Evolutionary conservation across 2,329 filamentous ascomycete genomes (phyloP).

Genomic region (Aschersonia sp.): DNA sequence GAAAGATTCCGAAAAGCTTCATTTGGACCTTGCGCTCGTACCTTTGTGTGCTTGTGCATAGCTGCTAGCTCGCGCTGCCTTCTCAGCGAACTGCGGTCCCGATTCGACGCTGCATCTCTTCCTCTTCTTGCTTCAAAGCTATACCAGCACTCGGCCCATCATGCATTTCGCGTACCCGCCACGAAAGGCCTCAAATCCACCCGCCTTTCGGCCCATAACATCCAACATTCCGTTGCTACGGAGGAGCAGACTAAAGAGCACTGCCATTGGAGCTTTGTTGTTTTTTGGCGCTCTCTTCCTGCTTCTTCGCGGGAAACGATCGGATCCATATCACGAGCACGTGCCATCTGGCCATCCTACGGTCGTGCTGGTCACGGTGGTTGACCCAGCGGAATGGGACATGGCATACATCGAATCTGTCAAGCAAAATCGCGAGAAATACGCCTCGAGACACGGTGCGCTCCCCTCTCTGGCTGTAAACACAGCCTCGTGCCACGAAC

Average conservation of each 20-base stretch:
- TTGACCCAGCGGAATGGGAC: slow-evolving; percentile 54
- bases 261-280: slow-evolving; percentile 38
- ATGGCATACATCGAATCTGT: slow-evolving; percentile 58
- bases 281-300: slow-evolving; percentile 48
- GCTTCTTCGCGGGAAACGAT: slow-evolving; percentile 24
- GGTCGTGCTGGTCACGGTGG: slow-evolving; percentile 71
- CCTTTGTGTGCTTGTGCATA: no score
- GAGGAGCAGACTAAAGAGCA: slow-evolving; percentile 45
- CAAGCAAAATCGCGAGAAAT: slow-evolving; percentile 69
- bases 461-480: neutral
- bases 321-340: slow-evolving; percentile 18
- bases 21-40: no score
- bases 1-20: no score
- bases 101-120: neutral
- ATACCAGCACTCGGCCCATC: slow-evolving; percentile 3
- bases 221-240: slow-evolving; percentile 39
- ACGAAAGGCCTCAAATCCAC: slow-evolving; percentile 67
- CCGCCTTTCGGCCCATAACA: slow-evolving; percentile 52
- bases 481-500: neutral
- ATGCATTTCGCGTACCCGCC: slow-evolving; percentile 90
- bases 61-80: no score
- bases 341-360: slow-evolving; percentile 40
- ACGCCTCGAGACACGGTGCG: slow-evolving; percentile 76
- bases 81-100: neutral
- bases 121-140: neutral